A percentile compares a stretch with the other conserved stretches of the same genome.
Evolutionary conservation across 2,329 filamentous ascomycete species (phyloP).

Genomic region (Meredithiella fracta): DNA sequence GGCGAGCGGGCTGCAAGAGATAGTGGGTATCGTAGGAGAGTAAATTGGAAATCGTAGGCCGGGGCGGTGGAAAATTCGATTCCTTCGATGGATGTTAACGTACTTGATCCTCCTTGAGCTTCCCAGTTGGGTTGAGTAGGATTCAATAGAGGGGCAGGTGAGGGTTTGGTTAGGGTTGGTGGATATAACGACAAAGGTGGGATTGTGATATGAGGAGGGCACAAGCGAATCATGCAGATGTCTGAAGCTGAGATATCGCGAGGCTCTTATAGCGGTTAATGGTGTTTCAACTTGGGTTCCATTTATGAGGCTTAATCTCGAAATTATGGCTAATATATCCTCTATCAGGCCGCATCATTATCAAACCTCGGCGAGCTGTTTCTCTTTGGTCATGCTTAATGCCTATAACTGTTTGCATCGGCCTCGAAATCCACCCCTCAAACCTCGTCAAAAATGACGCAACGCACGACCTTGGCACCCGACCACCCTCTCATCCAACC

Average conservation of each 20-base stretch:
- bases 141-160: background rate
- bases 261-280: too few relatives aligned
- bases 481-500: background rate
- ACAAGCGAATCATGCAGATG: too few relatives aligned
- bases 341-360: too few relatives aligned
- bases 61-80: background rate
- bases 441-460: conserved; percentile 5
- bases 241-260: too few relatives aligned
- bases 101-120: background rate
- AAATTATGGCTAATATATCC: too few relatives aligned
- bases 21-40: background rate
- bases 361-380: background rate
- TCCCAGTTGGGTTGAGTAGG: too few relatives aligned
- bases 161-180: background rate
- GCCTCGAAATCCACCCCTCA: background rate
- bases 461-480: background rate
- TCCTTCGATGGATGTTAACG: background rate
- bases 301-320: too few relatives aligned
- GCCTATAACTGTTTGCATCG: background rate
- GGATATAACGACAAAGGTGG: background rate
- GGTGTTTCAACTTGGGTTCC: too few relatives aligned
- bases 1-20: background rate
- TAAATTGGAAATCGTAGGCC: conserved; percentile 1
- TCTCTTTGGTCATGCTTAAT: background rate
- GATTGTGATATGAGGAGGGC: background rate